These are phyloP conservation scores for Stipa capillata DNA, from an alignment of 176 grass and related monocot species.

Conservation along the genomic window DNA sequence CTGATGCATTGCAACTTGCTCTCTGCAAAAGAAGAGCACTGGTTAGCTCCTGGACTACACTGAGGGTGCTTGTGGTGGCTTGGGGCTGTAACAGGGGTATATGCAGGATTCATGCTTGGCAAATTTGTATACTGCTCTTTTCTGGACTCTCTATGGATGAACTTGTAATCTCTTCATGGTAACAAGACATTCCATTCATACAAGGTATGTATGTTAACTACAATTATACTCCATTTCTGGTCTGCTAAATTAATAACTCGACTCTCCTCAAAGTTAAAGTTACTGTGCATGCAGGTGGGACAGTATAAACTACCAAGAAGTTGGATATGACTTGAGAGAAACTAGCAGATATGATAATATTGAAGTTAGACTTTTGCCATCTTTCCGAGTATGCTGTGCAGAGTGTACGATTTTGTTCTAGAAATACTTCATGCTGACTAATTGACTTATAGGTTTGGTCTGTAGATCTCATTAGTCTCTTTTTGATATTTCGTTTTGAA, in stretches of 20 bases:
- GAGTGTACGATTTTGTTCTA: background rate
- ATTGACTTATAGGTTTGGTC: background rate
- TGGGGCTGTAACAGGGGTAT: background rate
- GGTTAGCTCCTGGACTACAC: background rate
- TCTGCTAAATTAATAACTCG: background rate
- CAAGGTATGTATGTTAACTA: slow-evolving; percentile 10
- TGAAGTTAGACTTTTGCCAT: background rate
- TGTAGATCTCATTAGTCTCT: background rate
- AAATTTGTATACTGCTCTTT: slow-evolving; percentile 14
- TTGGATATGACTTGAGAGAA: slow-evolving; percentile 1
- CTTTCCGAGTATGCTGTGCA: background rate
- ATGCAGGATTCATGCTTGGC: background rate
- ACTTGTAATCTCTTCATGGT: background rate
- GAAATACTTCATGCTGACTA: background rate
- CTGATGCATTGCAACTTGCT: background rate
- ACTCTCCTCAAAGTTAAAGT: background rate
- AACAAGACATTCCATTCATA: background rate
- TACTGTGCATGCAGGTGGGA: slow-evolving; percentile 5
- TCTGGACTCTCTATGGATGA: background rate
- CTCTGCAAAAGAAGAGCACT: background rate
- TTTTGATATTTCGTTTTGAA: background rate
- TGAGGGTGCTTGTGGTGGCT: background rate
- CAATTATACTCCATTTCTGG: background rate
- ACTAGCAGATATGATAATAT: background rate
- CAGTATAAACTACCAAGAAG: background rate